A percentile compares a stretch with the other conserved stretches of the same genome.
phyloP scores from a whole-genome alignment of 352 stramenopile species.

The Phytophthora ramorum region DNA sequence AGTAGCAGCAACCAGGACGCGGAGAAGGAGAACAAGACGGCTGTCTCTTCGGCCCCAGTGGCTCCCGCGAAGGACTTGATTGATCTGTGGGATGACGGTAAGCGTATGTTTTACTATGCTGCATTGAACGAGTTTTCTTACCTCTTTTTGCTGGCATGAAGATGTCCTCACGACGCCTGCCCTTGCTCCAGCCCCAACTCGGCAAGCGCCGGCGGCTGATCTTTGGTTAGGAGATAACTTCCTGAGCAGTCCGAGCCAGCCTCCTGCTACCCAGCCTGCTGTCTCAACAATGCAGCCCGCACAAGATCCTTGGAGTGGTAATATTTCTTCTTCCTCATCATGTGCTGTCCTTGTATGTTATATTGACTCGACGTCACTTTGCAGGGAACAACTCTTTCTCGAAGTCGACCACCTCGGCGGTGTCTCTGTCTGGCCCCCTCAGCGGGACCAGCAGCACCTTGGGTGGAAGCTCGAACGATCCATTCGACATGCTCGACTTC shows the following conservation, averaged over 20 bases:
- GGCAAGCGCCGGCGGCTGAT: constrained; percentile 20
- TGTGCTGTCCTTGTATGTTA: neutral
- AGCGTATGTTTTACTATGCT: neutral
- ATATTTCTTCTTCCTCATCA: neutral
- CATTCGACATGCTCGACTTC: constrained; percentile 51
- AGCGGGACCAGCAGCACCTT: constrained; percentile 25
- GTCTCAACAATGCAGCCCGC: constrained; percentile 1
- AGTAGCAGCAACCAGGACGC: constrained; percentile 32
- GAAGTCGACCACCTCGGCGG: constrained; percentile 3
- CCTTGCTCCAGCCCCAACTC: constrained; percentile 1
- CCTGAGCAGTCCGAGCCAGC: constrained; percentile 14
- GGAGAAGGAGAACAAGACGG: constrained; percentile 29
- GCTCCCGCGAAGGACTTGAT: constrained; percentile 57
- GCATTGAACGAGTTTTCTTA: constrained; percentile 2
- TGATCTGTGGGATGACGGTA: constrained; percentile 73
- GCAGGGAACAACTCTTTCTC: constrained; percentile 25
- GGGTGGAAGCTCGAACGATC: constrained; percentile 28
- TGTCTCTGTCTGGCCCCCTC: neutral
- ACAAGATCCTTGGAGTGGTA: constrained; percentile 33
- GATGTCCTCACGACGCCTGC: constrained; percentile 14
- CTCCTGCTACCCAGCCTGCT: neutral
- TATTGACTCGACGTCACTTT: neutral
- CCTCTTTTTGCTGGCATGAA: neutral
- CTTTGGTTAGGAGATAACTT: constrained; percentile 35
- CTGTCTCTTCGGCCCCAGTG: constrained; percentile 4